A percentile compares a stretch with the other conserved stretches of the same genome.
Evolutionary conservation across 2,329 filamentous ascomycete species (phyloP).

Genomic region (Aspergillus sp.): DNA sequence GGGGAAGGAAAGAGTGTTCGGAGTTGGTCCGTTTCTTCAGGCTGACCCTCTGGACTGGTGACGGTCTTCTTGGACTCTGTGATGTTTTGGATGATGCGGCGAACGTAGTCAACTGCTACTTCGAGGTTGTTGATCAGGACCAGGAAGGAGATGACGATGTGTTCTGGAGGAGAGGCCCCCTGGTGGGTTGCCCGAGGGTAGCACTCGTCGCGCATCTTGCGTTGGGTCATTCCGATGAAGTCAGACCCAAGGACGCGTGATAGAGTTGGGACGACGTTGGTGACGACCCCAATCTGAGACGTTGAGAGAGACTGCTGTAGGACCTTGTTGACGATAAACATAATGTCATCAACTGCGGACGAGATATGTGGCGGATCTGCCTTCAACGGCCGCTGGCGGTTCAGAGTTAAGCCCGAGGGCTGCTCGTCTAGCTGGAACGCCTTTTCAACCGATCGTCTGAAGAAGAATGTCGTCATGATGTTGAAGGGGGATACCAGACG

Average conservation of each 20-base stretch:
- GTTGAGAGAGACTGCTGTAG: constrained; percentile 84
- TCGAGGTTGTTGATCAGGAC: constrained; percentile 96
- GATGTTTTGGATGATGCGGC: constrained; percentile 75
- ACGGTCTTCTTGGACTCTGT: constrained; percentile 45
- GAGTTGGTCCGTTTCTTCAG: constrained; percentile 41
- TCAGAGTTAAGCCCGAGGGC: constrained; percentile 75
- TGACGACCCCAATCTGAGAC: constrained; percentile 74
- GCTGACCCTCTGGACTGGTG: constrained; percentile 16
- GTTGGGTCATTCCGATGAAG: constrained; percentile 95
- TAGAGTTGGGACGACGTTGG: constrained; percentile 74
- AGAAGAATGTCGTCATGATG: constrained; percentile 92
- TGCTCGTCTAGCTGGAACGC: constrained; percentile 95
- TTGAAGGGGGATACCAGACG: constrained; percentile 82
- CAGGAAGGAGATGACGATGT: constrained; percentile 83
- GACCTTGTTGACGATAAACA: constrained; percentile 97
- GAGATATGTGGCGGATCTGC: constrained; percentile 87
- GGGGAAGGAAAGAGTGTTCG: constrained; percentile 75
- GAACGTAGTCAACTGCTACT: constrained; percentile 84
- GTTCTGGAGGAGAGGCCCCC: constrained; percentile 81
- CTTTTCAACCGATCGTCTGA: constrained; percentile 92
- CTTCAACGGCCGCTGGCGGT: constrained; percentile 68
- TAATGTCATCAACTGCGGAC: constrained; percentile 94
- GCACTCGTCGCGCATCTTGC: constrained; percentile 94
- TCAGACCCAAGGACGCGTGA: constrained; percentile 80
- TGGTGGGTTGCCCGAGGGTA: constrained; percentile 79